phyloP scores from a whole-genome alignment of 345 rosid species.

The Conringia planisiliqua region DNA sequence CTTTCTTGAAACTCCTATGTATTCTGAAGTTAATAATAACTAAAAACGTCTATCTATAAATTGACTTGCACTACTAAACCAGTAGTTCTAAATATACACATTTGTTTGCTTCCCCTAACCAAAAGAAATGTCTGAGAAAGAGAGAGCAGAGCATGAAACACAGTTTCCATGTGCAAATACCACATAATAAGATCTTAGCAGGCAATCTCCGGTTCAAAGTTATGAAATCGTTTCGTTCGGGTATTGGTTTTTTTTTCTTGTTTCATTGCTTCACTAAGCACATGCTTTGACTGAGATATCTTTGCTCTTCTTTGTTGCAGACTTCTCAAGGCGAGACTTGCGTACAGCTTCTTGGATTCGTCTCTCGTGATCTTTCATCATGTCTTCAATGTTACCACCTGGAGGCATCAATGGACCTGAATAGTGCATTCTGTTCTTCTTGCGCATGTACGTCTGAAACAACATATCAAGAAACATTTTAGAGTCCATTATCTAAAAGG shows the following conservation, averaged over 20 bases:
- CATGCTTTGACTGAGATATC: conserved; percentile 28
- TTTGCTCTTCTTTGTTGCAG: conserved; percentile 41
- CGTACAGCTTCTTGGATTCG: conserved; percentile 91
- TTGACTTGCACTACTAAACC: conserved; percentile 14
- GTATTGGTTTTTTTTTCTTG: background rate
- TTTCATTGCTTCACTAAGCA: conserved; percentile 24
- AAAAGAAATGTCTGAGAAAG: conserved; percentile 23
- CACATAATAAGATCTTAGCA: background rate
- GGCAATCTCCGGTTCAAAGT: background rate
- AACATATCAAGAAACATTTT: conserved; percentile 1
- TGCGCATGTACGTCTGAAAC: conserved; percentile 54
- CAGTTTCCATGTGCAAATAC: conserved; percentile 18
- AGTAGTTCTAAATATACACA: conserved; percentile 26
- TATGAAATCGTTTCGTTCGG: background rate
- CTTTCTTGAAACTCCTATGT: conserved; percentile 15
- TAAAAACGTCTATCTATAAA: conserved; percentile 19
- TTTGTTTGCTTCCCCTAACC: conserved; percentile 26
- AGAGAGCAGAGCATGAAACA: conserved; percentile 23
- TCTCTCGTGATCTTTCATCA: conserved; percentile 87
- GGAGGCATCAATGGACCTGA: conserved; percentile 95
- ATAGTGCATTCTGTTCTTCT: conserved; percentile 72
- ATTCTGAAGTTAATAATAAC: conserved; percentile 9
- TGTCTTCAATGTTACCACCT: conserved; percentile 81
- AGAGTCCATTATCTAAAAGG: background rate
- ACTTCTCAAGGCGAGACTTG: conserved; percentile 63